A percentile compares a stretch with the other conserved stretches of the same genome.
These are phyloP conservation scores for Aspergillus avenaceus DNA, from an alignment of 495 filamentous ascomycete genomes.

Conservation along the genomic window DNA sequence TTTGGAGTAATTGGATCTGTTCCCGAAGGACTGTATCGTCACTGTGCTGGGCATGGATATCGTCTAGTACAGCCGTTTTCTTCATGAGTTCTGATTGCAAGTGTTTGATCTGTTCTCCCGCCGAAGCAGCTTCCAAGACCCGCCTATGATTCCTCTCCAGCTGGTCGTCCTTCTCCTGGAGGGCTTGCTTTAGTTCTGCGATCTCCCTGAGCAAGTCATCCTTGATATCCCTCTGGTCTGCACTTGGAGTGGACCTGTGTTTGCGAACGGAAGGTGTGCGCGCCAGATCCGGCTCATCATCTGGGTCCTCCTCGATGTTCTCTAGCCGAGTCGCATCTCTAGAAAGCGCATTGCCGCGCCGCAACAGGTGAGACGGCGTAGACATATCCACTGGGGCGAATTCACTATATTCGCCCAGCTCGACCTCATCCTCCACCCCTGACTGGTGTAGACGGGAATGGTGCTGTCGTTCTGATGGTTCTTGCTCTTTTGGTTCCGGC, in stretches of 20 bases:
- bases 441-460: constrained; percentile 22
- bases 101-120: constrained; percentile 36
- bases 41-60: constrained; percentile 20
- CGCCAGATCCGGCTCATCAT: constrained; percentile 21
- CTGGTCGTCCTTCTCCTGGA: constrained; percentile 38
- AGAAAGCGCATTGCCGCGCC: constrained; percentile 20
- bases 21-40: constrained; percentile 28
- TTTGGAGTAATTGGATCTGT: constrained; percentile 29
- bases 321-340: constrained; percentile 39
- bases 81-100: constrained; percentile 35
- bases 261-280: constrained; percentile 31
- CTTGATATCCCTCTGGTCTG: constrained; percentile 15
- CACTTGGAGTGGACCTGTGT: constrained; percentile 13
- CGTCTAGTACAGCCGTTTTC: constrained; percentile 29
- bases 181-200: constrained; percentile 27
- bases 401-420: constrained; percentile 40
- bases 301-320: constrained; percentile 37
- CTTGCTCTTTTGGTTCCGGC: constrained; percentile 1
- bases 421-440: constrained; percentile 32
- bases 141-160: constrained; percentile 29
- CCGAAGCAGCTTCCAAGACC: constrained; percentile 35
- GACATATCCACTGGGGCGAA: constrained; percentile 48
- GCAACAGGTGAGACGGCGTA: constrained; percentile 42
- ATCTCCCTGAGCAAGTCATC: constrained; percentile 33
- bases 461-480: constrained; percentile 1